Evolutionary conservation across 2,329 filamentous ascomycete species (phyloP), one percentile per base, ranked within the genome.

Genomic region (Torrubiellomyces zombiae): DNA sequence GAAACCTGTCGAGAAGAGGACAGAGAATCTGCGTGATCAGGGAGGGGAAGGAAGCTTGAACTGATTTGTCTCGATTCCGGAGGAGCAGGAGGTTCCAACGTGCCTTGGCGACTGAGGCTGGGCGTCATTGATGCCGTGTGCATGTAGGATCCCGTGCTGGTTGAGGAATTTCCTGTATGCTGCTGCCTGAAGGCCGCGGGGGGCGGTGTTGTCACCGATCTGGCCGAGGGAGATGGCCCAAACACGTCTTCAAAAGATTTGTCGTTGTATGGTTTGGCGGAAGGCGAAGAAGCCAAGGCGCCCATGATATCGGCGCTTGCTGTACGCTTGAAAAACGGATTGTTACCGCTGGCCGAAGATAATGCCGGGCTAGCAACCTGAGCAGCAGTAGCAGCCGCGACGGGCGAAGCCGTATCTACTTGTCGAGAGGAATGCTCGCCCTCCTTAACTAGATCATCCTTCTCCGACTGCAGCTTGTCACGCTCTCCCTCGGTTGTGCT

Each of bases 271-370:
- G 56, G 53, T 37, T 55, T 53, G 20, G 52, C 40, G n/a, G n/a
- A n/a, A 8, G 61, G 50, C 9, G 61, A 55, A 8, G 61, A 54
- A 16, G 55, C 45, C 32, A 68, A 70, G 9, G 61, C 53, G 20
- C 60, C 57, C 51, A 66, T 61, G 30, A 70, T 61, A 34, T 72
- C 63, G 19, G 67, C 60, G 48, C 70, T 74, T 29, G 59, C 63
- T 23, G 69, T 67, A 22, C 70, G 60, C 42, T 82, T 74, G 58
- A 94, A 94, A 60, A 98, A 98, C 1, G 89, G 89, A 46, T 98
- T 98, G 42, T 83, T 94, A 38, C 67, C 80, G 46, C 75, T 86
- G 21, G 72, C 59, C 3, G 63, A 64, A 19, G 73, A 77, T 26
- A 60, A 59, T 28, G 71, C 63, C 20, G 83, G 81, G 48, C 80